A percentile compares a stretch with the other conserved stretches of the same genome.
Conservation (phyloP, 805 yeast genomes). For the Scheffersomyces coipomensis region DNA sequence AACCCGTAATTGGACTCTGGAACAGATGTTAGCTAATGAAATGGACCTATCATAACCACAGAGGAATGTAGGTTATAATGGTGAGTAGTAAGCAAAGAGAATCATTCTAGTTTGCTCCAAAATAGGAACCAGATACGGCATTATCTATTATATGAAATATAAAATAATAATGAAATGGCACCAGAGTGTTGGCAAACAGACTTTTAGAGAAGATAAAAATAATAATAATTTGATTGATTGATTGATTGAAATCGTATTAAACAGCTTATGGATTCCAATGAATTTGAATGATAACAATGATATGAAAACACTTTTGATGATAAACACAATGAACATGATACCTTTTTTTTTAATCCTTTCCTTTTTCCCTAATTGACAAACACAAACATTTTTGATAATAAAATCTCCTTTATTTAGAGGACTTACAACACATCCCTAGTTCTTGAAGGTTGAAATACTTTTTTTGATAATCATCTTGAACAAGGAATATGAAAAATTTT, state of each 20-base stretch:
- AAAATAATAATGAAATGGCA: slow-evolving; percentile 47
- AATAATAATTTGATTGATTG: neutral
- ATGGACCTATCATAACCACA: slow-evolving; percentile 65
- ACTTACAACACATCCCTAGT: neutral
- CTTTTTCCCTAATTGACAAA: neutral
- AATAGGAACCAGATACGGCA: slow-evolving; percentile 78
- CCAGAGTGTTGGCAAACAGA: slow-evolving; percentile 95
- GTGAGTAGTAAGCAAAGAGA: slow-evolving; percentile 67
- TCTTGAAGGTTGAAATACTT: too few relatives aligned
- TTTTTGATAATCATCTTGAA: too few relatives aligned
- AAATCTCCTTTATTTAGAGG: neutral
- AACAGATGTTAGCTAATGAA: slow-evolving; percentile 51
- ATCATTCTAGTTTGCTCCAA: slow-evolving; percentile 80
- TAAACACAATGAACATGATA: slow-evolving; percentile 1
- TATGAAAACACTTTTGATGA: slow-evolving; percentile 18
- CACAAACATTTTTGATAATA: neutral
- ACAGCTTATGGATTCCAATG: too few relatives aligned
- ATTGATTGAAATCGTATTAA: too few relatives aligned
- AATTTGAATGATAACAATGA: too few relatives aligned
- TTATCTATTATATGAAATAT: slow-evolving; percentile 6
- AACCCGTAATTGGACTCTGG: neutral
- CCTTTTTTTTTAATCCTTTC: neutral
- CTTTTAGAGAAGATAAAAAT: slow-evolving; percentile 5
- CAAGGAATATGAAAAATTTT: neutral
- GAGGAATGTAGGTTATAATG: slow-evolving; percentile 37